These are phyloP conservation scores for Xylaria sp. DNA, from an alignment of 2,329 filamentous ascomycete genomes.

Conservation along the genomic window DNA sequence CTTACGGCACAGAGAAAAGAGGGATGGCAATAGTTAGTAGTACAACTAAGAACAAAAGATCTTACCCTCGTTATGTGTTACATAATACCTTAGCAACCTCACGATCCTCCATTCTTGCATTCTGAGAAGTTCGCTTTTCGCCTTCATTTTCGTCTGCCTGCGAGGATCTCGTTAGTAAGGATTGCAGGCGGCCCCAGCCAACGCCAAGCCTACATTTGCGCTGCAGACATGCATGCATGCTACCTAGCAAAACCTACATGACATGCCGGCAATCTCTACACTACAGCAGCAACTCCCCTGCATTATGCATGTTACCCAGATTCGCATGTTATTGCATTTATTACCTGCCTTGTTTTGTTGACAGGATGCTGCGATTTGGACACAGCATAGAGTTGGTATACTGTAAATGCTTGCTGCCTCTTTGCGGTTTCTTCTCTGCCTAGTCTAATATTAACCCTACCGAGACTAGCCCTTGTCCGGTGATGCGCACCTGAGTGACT, in stretches of 20 bases:
- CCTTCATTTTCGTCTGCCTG: background rate
- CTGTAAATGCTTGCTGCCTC: background rate
- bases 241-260: background rate
- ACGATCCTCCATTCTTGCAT: background rate
- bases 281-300: background rate
- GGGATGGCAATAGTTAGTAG: too few species aligned
- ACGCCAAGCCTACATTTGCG: background rate
- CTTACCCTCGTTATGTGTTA: background rate
- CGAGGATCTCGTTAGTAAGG: background rate
- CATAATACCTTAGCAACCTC: background rate
- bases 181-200: background rate
- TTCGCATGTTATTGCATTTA: background rate
- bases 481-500: constrained; percentile 21
- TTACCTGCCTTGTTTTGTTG: constrained; percentile 10
- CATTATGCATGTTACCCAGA: background rate
- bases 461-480: constrained; percentile 21
- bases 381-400: background rate
- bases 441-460: constrained; percentile 12
- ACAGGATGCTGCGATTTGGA: background rate
- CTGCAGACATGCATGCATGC: constrained; percentile 20
- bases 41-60: too few species aligned
- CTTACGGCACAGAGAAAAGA: too few species aligned
- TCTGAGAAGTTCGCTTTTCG: background rate
- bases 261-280: constrained; percentile 23
- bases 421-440: constrained; percentile 10